These are phyloP conservation scores for Tulasnella sp. DNA, from an alignment of 768 basidiomycete species.

Conservation along the genomic window DNA sequence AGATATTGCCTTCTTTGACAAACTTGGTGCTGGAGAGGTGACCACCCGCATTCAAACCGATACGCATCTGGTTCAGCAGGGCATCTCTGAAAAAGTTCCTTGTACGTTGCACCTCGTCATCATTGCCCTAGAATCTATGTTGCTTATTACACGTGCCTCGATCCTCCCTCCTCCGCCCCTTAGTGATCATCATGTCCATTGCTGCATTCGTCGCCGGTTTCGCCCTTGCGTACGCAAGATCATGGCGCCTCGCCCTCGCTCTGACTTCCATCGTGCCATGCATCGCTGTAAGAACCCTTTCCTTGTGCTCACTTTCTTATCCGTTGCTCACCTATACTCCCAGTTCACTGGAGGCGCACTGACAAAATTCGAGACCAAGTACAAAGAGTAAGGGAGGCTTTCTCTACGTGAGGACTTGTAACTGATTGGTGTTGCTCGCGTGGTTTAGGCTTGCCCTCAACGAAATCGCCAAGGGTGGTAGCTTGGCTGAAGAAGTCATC, in stretches of 20 bases:
- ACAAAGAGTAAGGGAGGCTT: constrained; percentile 51
- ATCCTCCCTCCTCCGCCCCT: not conserved
- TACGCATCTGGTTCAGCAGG: constrained; percentile 84
- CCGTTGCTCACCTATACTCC: not conserved
- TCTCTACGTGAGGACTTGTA: too few species aligned
- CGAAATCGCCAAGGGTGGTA: constrained; percentile 69
- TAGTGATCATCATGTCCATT: constrained; percentile 51
- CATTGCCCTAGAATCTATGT: not conserved
- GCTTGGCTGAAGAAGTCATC: constrained; percentile 86
- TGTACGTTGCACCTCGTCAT: constrained; percentile 25
- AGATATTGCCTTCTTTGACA: constrained; percentile 83
- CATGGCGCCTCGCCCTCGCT: constrained; percentile 79
- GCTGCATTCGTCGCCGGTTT: constrained; percentile 75
- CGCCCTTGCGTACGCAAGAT: constrained; percentile 45
- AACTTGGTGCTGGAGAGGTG: constrained; percentile 89
- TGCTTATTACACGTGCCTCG: not conserved
- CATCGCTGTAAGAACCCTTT: constrained; percentile 38
- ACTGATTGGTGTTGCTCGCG: not conserved
- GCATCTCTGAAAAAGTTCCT: constrained; percentile 85
- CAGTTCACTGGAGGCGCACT: constrained; percentile 57
- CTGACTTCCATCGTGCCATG: constrained; percentile 76
- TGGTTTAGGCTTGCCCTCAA: constrained; percentile 52
- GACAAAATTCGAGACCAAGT: constrained; percentile 56
- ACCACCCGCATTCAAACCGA: constrained; percentile 88
- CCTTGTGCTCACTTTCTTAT: not conserved